Evolutionary conservation across 306 rosid genomes (phyloP).

Genomic region (Trifolium dubium): DNA sequence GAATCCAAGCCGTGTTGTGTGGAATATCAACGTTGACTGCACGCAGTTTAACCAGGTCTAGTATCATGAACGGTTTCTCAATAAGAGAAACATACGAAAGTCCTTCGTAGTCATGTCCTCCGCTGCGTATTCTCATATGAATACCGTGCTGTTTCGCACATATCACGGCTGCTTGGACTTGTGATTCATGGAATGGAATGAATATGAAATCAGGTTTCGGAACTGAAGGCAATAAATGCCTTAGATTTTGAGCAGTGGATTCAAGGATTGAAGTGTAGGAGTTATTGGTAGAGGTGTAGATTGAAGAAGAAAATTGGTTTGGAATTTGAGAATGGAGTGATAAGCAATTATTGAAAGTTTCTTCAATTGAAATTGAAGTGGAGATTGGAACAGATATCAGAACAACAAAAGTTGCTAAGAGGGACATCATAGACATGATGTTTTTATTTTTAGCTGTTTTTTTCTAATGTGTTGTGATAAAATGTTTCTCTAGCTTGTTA

Average conservation of each 20-base stretch:
- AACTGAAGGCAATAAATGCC: slow-evolving; percentile 57
- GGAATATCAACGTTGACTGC: slow-evolving; percentile 45
- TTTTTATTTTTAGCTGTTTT: neutral
- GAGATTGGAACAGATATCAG: slow-evolving; percentile 35
- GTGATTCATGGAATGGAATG: slow-evolving; percentile 61
- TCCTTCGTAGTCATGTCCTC: slow-evolving; percentile 65
- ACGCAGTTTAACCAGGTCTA: slow-evolving; percentile 43
- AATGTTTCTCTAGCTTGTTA: slow-evolving; percentile 1
- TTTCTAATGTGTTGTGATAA: neutral
- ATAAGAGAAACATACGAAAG: slow-evolving; percentile 51
- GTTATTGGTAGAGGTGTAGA: slow-evolving; percentile 54
- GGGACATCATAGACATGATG: slow-evolving; percentile 33
- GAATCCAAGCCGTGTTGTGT: slow-evolving; percentile 63
- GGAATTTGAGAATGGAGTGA: slow-evolving; percentile 43
- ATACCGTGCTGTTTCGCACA: slow-evolving; percentile 60
- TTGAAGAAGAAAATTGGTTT: slow-evolving; percentile 49
- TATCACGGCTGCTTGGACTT: slow-evolving; percentile 66
- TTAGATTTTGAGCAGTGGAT: slow-evolving; percentile 72
- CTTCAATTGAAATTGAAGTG: slow-evolving; percentile 29
- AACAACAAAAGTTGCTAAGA: slow-evolving; percentile 35
- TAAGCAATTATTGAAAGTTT: slow-evolving; percentile 56
- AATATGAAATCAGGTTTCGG: slow-evolving; percentile 69
- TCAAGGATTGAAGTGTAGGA: slow-evolving; percentile 59
- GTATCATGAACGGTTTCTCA: slow-evolving; percentile 53
- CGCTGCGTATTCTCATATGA: slow-evolving; percentile 60